Evolutionary conservation across 306 rosid genomes (phyloP), one percentile per base, ranked within the genome.

Genomic region (Spatholobus suberectus): DNA sequence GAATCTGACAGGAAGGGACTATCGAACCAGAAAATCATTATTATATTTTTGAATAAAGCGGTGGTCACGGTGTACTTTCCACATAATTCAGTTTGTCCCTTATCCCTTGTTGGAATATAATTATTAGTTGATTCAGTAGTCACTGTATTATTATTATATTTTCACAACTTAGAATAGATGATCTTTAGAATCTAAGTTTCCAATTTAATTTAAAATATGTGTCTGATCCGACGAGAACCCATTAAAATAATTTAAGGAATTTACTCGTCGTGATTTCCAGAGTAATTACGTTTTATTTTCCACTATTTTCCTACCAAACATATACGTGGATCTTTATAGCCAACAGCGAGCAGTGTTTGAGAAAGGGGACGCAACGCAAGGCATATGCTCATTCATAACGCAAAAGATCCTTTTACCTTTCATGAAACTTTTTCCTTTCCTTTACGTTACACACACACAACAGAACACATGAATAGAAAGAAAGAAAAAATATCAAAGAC

Each of bases 401-500:
- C 38, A 77, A 78, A 78, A 70, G 80, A 71, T 62, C 70, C 80
- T 78, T 78, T 83, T 37, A 38, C 76, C 51, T 72, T 59, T 61
- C 23, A 14, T 18, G 18, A 17, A 35, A 5, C 15, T 63, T 62
- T 44, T 24, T 47, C 8, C 54, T 44, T 62, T 6, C 18, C 29
- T 51, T 34, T 32, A 46, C 9, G 20, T 5, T 40, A 70, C 4
- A 68, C 3, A 40, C 47, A 62, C 23, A 17, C 68, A 38, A 71
- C 23, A 41, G 14, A 15, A 27, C 29, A 41, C 51, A 63, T n/a
- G n/a, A n/a, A n/a, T n/a, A 18, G 10, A 82, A 26, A 29, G 9
- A 1, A 3, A 21, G 8, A 13, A 57, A 10, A 24, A 65, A 51
- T 3, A 27, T 72, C 43, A 7, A 10, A 38, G 38, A 35, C 13